Base-by-base conservation (phyloP, 345 rosid genomes). In the Brassica carinata region DNA sequence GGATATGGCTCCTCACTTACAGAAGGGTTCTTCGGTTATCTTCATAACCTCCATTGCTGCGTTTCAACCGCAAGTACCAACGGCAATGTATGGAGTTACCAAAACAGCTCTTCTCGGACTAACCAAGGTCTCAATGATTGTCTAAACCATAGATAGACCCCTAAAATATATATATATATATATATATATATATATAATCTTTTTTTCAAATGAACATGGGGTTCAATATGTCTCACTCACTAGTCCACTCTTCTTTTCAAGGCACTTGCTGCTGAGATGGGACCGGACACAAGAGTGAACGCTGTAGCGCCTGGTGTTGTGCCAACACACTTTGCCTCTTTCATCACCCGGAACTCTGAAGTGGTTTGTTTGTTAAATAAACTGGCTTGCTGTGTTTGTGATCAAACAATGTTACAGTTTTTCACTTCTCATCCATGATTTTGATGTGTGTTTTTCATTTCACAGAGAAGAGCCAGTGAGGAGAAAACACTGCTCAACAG, bases 181-280 rank as follows among this genome's bases (percentile, higher is more conserved):
- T 19, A 19, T 19, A 19, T 19, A 19, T 61, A 23, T 10, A 27
- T 27, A 27, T 27, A 27, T 23, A 6, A 19, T 17, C 27, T 59
- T 17, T 18, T 11, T 61, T 23, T 23, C 64, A 9, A 0, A 26
- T 66, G 2, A 34, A 58, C 40, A 15, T 67, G 33, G 59, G 29
- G 58, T 17, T 13, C 29, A 75, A 74, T 48, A 19, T 38, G 5
- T 27, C 58, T 13, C 69, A 23, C 29, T 58, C 30, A 58, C 64
- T 58, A 5, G 64, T 7, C 30, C 29, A 9, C 27, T 59, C 11
- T 23, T 26, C 0, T 23, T 7, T 59, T 61, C 2, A 9, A 93
- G 99, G 99, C 95, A 30, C 97, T 96, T 57, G 98, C 99, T 59
- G 73, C 80, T 8, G 96, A 91, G 83, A 87, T 96, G 99, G 90